These are phyloP conservation scores for Suhomyces kunorum DNA, from an alignment of 1,139 yeast species.

Conservation along the genomic window DNA sequence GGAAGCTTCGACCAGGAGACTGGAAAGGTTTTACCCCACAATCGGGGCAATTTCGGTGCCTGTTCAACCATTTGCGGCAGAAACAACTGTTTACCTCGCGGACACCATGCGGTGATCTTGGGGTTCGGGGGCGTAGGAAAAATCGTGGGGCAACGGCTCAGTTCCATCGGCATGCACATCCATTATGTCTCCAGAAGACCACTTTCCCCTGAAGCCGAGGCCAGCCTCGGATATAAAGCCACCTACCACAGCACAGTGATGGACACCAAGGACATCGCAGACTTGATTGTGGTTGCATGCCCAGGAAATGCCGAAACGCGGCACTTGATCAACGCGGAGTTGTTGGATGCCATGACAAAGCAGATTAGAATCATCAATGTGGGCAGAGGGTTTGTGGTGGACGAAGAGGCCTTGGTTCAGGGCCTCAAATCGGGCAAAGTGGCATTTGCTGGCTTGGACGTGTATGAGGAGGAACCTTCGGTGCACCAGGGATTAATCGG, in stretches of 20 bases:
- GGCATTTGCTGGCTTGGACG: slow-evolving; percentile 77
- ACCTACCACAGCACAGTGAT: slow-evolving; percentile 19
- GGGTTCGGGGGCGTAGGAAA: slow-evolving; percentile 31
- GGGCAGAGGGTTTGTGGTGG: slow-evolving; percentile 73
- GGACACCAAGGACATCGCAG: slow-evolving; percentile 42
- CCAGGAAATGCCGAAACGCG: slow-evolving; percentile 65
- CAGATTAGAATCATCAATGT: slow-evolving; percentile 72
- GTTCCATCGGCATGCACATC: slow-evolving; percentile 26
- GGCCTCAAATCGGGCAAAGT: slow-evolving; percentile 72
- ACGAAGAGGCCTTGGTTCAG: slow-evolving; percentile 67
- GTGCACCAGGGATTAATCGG: slow-evolving; percentile 53
- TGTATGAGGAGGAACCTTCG: slow-evolving; percentile 67
- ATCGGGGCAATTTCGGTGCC: slow-evolving; percentile 10
- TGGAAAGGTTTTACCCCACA: slow-evolving; percentile 12
- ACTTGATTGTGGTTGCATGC: slow-evolving; percentile 64
- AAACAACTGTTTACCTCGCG: slow-evolving; percentile 20
- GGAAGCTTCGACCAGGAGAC: slow-evolving; percentile 18
- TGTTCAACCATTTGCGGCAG: slow-evolving; percentile 18
- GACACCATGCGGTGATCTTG: slow-evolving; percentile 27
- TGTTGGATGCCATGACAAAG: slow-evolving; percentile 48
- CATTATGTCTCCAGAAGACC: slow-evolving; percentile 26
- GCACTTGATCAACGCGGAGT: slow-evolving; percentile 52
- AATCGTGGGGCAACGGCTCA: slow-evolving; percentile 23
- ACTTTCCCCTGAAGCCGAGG: slow-evolving; percentile 16
- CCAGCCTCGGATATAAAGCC: slow-evolving; percentile 19